Conservation (phyloP, 2,329 filamentous ascomycete genomes). For the Ceratocystis ficicola region DNA sequence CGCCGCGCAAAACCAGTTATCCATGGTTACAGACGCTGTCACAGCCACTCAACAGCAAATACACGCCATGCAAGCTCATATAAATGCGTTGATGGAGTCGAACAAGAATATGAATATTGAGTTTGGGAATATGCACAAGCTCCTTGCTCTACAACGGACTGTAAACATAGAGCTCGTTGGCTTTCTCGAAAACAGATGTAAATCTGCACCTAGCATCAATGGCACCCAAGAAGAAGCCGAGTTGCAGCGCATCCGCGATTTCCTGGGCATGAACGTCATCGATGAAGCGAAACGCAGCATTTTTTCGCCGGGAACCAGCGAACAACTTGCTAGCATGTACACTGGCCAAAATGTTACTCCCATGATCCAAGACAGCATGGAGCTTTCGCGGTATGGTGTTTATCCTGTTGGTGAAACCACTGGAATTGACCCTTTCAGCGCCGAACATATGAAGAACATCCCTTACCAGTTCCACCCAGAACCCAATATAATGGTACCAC, state of each 20-base stretch:
- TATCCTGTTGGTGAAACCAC: constrained; percentile 86
- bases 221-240: constrained; percentile 27
- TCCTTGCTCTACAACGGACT: constrained; percentile 45
- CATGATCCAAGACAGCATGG: constrained; percentile 43
- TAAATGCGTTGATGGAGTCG: constrained; percentile 59
- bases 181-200: constrained; percentile 31
- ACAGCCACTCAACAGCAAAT: constrained; percentile 21
- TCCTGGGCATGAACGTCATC: constrained; percentile 2
- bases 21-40: constrained; percentile 17
- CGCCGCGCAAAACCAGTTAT: constrained; percentile 61
- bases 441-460: constrained; percentile 88
- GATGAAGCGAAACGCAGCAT: constrained; percentile 18
- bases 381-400: constrained; percentile 53
- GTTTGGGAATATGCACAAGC: constrained; percentile 48
- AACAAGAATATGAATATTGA: constrained; percentile 52
- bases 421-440: constrained; percentile 88
- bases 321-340: constrained; percentile 20
- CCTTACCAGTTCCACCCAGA: constrained; percentile 53
- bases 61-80: constrained; percentile 68
- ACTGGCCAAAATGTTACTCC: constrained; percentile 28
- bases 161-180: constrained; percentile 46
- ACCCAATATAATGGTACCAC: constrained; percentile 22
- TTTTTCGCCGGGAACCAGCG: constrained; percentile 17
- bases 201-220: constrained; percentile 18
- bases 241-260: constrained; percentile 41